Conservation (phyloP, 2,329 filamentous ascomycete species). For the Lachnellula hyalina region DNA sequence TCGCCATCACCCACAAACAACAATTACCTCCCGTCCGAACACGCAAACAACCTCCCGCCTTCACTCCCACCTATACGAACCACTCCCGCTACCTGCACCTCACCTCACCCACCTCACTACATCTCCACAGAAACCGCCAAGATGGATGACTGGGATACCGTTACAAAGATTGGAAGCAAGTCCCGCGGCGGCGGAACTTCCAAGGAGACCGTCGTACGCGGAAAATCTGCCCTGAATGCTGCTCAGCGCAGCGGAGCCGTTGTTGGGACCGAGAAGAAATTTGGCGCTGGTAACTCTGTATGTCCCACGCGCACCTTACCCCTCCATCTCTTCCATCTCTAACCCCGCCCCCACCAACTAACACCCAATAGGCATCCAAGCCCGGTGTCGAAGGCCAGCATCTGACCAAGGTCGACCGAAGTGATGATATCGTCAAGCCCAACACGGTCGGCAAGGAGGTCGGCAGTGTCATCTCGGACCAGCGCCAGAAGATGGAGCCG, state of each 20-base stretch:
- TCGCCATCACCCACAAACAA: constrained; percentile 1
- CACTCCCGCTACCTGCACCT: constrained; percentile 5
- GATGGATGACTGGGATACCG: constrained; percentile 77
- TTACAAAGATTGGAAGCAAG: constrained; percentile 93
- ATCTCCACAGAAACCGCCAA: constrained; percentile 17
- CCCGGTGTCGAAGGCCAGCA: constrained; percentile 76
- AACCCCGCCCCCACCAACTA: constrained; percentile 2
- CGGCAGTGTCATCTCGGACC: constrained; percentile 74
- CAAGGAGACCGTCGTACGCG: constrained; percentile 85
- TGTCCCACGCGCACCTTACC: constrained; percentile 33
- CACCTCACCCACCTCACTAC: neutral
- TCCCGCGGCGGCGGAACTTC: constrained; percentile 61
- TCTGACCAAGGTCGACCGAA: constrained; percentile 94
- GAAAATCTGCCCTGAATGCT: constrained; percentile 79
- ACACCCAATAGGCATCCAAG: constrained; percentile 40
- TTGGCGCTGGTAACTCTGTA: constrained; percentile 71
- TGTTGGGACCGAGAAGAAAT: constrained; percentile 91
- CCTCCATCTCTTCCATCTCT: neutral
- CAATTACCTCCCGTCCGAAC: neutral
- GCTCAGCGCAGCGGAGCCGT: constrained; percentile 75
- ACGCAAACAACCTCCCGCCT: constrained; percentile 9
- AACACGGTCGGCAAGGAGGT: constrained; percentile 82
- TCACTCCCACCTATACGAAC: constrained; percentile 6
- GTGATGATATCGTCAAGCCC: constrained; percentile 95
- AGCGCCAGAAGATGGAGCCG: constrained; percentile 75